Conservation (phyloP, 257 asterid genomes). For the Osmanthus fragrans region DNA sequence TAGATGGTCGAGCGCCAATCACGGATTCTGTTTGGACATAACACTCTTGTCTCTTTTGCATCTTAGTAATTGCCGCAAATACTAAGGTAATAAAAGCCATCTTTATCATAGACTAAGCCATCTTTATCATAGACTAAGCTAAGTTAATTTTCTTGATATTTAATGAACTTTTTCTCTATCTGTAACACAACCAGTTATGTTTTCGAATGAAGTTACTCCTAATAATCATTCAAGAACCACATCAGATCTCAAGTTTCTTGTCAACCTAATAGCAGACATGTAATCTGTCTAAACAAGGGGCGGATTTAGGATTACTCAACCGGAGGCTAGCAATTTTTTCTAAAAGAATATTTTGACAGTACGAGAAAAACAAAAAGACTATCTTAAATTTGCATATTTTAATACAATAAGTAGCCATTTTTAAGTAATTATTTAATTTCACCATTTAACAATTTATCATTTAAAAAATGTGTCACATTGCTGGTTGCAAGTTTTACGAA, state of each 20-base stretch:
- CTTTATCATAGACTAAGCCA: too few relatives aligned
- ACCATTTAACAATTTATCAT: too few relatives aligned
- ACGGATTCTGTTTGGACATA: not conserved
- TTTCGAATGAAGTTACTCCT: not conserved
- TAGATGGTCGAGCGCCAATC: not conserved
- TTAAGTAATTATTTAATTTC: too few relatives aligned
- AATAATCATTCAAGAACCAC: not conserved
- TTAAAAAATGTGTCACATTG: too few relatives aligned
- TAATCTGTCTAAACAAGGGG: too few relatives aligned
- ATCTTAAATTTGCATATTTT: too few relatives aligned
- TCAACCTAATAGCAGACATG: not conserved
- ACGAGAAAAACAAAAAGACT: too few relatives aligned
- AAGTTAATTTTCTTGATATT: not conserved
- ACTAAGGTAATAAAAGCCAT: not conserved
- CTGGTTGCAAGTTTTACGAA: too few relatives aligned
- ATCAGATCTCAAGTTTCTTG: not conserved
- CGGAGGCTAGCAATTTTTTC: too few relatives aligned
- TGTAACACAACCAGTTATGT: not conserved
- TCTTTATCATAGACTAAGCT: not conserved
- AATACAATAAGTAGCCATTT: too few relatives aligned
- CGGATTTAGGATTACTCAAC: too few relatives aligned
- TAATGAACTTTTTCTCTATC: not conserved
- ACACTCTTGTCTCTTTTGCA: not conserved
- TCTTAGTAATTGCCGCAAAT: not conserved
- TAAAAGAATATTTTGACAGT: too few relatives aligned